A percentile compares a stretch with the other conserved stretches of the same genome.
phyloP scores from a whole-genome alignment of 1,284 basidiomycete genomes.

The Cryptococcus maquisensis region DNA sequence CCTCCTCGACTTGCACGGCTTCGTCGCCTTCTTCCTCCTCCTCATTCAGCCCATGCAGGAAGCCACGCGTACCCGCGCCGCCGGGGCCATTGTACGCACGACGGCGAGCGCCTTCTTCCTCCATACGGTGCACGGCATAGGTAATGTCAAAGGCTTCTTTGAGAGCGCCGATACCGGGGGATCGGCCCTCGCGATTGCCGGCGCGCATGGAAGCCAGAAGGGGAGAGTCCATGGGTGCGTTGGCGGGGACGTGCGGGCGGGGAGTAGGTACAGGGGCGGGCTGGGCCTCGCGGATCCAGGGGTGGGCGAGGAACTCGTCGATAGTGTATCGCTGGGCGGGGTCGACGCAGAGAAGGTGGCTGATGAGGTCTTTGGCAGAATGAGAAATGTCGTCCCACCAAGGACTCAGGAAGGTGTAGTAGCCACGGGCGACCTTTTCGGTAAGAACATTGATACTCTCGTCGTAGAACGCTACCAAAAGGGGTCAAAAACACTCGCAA shows the following conservation, averaged over 20 bases:
- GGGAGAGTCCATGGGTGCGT: constrained; percentile 80
- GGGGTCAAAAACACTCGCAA: constrained; percentile 7
- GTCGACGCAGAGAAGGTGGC: constrained; percentile 92
- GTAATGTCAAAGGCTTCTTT: constrained; percentile 99
- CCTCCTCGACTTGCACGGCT: constrained; percentile 52
- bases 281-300: constrained; percentile 62
- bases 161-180: constrained; percentile 83
- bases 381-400: constrained; percentile 98
- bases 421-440: constrained; percentile 94
- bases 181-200: constrained; percentile 69
- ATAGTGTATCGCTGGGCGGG: constrained; percentile 94
- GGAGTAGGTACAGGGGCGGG: constrained; percentile 59
- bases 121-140: constrained; percentile 98
- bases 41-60: constrained; percentile 83
- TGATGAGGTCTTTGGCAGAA: constrained; percentile 89
- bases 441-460: constrained; percentile 97
- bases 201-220: constrained; percentile 75
- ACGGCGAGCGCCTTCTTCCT: constrained; percentile 88
- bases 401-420: constrained; percentile 97
- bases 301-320: constrained; percentile 94
- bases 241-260: constrained; percentile 43
- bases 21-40: constrained; percentile 72
- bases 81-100: constrained; percentile 72
- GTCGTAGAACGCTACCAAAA: constrained; percentile 77
- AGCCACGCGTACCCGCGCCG: constrained; percentile 72